phyloP scores from a whole-genome alignment of 192 early-diverging fungal genomes.

The Backusella tarrabulga region DNA sequence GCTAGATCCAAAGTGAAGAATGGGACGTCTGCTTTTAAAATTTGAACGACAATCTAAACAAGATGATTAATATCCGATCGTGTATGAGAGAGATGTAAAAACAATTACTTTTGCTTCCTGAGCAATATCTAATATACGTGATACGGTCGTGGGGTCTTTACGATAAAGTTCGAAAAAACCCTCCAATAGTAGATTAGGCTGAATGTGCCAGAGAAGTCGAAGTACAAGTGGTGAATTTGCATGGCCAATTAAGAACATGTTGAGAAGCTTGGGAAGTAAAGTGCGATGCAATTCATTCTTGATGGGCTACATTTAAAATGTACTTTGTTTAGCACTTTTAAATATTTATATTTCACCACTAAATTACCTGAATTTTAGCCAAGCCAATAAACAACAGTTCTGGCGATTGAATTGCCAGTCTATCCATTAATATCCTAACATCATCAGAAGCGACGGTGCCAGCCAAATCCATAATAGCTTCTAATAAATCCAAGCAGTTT shows the following conservation, averaged over 20 bases:
- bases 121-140: constrained; percentile 32
- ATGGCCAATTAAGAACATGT: constrained; percentile 35
- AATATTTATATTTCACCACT: neutral
- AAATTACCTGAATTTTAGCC: constrained; percentile 59
- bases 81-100: neutral
- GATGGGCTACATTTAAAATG: constrained; percentile 6
- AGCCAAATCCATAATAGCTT: constrained; percentile 54
- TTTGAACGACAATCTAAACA: constrained; percentile 58
- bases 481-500: constrained; percentile 76
- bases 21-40: constrained; percentile 65
- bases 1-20: constrained; percentile 78
- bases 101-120: constrained; percentile 35
- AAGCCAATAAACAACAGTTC: constrained; percentile 77
- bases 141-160: constrained; percentile 27
- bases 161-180: constrained; percentile 29
- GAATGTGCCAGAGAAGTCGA: constrained; percentile 61
- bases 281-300: constrained; percentile 16
- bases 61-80: neutral
- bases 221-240: constrained; percentile 55
- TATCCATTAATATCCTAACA: constrained; percentile 60
- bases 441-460: constrained; percentile 53
- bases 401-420: constrained; percentile 58
- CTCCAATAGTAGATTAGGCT: constrained; percentile 19
- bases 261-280: constrained; percentile 24
- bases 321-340: neutral